These are phyloP conservation scores for Sporothrix pseudoabietina DNA, from an alignment of 2,329 filamentous ascomycete genomes.

Conservation along the genomic window DNA sequence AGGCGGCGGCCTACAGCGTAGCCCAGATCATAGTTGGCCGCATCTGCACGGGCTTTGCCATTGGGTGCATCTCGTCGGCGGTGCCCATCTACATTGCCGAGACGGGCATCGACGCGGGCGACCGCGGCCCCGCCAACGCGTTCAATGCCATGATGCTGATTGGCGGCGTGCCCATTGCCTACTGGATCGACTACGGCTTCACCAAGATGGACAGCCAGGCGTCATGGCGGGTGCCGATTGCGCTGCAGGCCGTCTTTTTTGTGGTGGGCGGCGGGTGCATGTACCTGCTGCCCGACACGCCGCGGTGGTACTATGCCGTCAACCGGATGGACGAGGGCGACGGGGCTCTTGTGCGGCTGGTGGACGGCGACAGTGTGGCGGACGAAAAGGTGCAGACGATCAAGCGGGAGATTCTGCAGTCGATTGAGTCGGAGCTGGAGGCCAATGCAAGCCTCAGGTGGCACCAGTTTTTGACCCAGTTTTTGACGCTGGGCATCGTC, in stretches of 20 bases:
- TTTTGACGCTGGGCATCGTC: not conserved
- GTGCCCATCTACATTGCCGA: conserved; percentile 24
- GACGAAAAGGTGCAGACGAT: not conserved
- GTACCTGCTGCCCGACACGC: conserved; percentile 35
- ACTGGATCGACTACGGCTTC: conserved; percentile 26
- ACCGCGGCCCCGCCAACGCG: conserved; percentile 16
- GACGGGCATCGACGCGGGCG: not conserved
- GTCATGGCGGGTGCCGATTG: conserved; percentile 16
- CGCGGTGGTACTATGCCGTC: conserved; percentile 28
- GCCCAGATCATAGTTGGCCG: conserved; percentile 19
- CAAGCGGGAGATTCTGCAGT: not conserved
- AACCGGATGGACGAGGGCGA: conserved; percentile 22
- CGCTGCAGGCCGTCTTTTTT: conserved; percentile 21
- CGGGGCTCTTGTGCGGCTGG: not conserved
- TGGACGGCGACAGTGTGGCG: not conserved
- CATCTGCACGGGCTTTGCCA: conserved; percentile 12
- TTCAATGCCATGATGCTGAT: conserved; percentile 23
- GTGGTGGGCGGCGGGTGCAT: conserved; percentile 33
- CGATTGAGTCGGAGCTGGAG: conserved; percentile 22
- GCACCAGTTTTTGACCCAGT: conserved; percentile 19
- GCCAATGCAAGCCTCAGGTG: conserved; percentile 10
- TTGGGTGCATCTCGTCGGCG: conserved; percentile 16
- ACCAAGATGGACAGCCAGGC: not conserved
- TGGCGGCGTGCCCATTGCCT: conserved; percentile 14
- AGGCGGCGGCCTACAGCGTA: conserved; percentile 11